Conservation (phyloP, 2,329 filamentous ascomycete species). For the Ascochyta clinopodiicola region DNA sequence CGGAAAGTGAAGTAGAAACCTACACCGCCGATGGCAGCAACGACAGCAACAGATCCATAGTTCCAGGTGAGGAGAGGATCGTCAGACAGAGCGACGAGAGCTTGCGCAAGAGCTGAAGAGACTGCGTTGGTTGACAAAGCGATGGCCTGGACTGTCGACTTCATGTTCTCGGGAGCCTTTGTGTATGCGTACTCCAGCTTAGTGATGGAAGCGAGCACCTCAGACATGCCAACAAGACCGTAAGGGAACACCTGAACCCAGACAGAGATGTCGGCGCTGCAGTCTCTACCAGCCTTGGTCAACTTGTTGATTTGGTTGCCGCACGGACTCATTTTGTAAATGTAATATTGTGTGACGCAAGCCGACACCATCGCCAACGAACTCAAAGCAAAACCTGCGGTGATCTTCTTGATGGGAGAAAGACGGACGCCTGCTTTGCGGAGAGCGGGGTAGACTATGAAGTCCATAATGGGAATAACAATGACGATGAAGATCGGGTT, state of each 20-base stretch:
- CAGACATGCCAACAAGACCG: slow-evolving; percentile 63
- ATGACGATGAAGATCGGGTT: slow-evolving; percentile 79
- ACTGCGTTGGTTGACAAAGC: slow-evolving; percentile 45
- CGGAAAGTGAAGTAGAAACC: slow-evolving; percentile 44
- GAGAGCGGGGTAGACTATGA: slow-evolving; percentile 71
- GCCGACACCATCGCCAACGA: slow-evolving; percentile 67
- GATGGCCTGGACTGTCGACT: slow-evolving; percentile 46
- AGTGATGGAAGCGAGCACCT: slow-evolving; percentile 72
- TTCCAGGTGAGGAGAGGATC: slow-evolving; percentile 45
- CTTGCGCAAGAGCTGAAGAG: slow-evolving; percentile 41
- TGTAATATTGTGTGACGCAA: slow-evolving; percentile 63
- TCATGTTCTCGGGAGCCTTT: slow-evolving; percentile 67
- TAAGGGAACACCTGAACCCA: slow-evolving; percentile 62
- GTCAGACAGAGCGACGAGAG: slow-evolving; percentile 40
- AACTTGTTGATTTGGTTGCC: slow-evolving; percentile 37
- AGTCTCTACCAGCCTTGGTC: slow-evolving; percentile 52
- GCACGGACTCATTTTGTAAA: slow-evolving; percentile 48
- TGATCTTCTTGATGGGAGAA: slow-evolving; percentile 78
- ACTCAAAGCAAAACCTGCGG: slow-evolving; percentile 70
- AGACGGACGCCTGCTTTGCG: slow-evolving; percentile 70
- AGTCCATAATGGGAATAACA: slow-evolving; percentile 66
- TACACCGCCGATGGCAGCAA: slow-evolving; percentile 39
- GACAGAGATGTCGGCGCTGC: slow-evolving; percentile 58
- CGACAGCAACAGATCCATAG: slow-evolving; percentile 39
- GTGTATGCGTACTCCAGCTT: slow-evolving; percentile 62